Conservation (phyloP, 2,329 filamentous ascomycete genomes). For the Aureobasidium sp. region DNA sequence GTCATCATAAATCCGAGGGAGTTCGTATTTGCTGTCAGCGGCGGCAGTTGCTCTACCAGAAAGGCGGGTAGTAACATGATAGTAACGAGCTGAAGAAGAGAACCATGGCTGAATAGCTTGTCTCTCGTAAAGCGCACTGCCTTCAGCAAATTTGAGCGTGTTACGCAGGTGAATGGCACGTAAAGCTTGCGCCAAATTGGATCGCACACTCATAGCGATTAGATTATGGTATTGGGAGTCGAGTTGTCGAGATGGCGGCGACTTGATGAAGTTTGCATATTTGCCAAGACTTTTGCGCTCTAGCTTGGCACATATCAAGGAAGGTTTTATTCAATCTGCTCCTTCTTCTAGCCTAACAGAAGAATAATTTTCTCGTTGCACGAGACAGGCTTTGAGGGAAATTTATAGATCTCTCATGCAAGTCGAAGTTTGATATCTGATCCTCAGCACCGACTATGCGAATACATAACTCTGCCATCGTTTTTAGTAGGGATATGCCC, state of each 20-base stretch:
- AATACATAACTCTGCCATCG: not conserved
- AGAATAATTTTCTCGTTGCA: not conserved
- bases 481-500: constrained; percentile 54
- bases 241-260: not conserved
- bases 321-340: not conserved
- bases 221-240: not conserved
- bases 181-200: not conserved
- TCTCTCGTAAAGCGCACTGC: not conserved
- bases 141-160: not conserved
- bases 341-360: not conserved
- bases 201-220: not conserved
- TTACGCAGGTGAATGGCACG: not conserved
- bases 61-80: not conserved
- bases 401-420: not conserved
- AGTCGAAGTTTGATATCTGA: not conserved
- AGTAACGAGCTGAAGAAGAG: not conserved
- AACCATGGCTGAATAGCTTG: not conserved
- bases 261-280: not conserved
- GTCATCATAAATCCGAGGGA: not conserved
- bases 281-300: not conserved
- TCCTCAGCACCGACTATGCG: no score
- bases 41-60: not conserved
- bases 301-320: not conserved
- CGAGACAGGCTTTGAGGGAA: not conserved
- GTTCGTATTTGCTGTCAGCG: not conserved